phyloP scores from a whole-genome alignment of 73 alveolate genomes.

The Tetrahymena elliotti region DNA sequence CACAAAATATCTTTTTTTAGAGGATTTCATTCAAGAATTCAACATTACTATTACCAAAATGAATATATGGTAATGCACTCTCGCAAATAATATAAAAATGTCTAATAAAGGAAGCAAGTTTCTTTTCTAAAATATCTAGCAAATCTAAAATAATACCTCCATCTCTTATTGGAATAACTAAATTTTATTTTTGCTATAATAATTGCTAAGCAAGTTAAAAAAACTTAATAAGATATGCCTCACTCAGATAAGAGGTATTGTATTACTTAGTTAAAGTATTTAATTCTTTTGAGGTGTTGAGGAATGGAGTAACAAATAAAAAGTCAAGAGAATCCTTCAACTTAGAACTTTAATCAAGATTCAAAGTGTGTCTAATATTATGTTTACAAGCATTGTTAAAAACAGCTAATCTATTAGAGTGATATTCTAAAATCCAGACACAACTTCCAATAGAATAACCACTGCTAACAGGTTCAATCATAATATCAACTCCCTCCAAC shows the following conservation, averaged over 20 bases:
- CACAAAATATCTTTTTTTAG: neutral
- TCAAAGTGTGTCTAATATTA: neutral
- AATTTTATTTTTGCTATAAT: neutral
- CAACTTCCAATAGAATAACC: neutral
- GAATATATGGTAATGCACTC: neutral
- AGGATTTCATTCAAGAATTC: neutral
- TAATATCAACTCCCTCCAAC: neutral
- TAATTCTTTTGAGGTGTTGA: neutral
- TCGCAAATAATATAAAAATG: neutral
- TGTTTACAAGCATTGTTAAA: neutral
- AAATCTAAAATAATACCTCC: neutral
- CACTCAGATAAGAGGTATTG: neutral
- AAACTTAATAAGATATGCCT: neutral
- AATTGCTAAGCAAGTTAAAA: neutral
- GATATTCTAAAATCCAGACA: neutral
- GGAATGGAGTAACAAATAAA: neutral
- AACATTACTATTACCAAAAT: neutral
- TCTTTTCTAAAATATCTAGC: neutral
- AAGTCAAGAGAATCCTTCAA: neutral
- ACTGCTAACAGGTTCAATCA: neutral
- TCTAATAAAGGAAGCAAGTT: neutral
- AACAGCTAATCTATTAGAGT: neutral
- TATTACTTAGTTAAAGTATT: neutral
- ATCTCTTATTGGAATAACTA: neutral
- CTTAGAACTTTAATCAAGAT: neutral